Evolutionary conservation across 169 alveolate genomes (phyloP).

Genomic region (Eimeria nieschulzi): DNA sequence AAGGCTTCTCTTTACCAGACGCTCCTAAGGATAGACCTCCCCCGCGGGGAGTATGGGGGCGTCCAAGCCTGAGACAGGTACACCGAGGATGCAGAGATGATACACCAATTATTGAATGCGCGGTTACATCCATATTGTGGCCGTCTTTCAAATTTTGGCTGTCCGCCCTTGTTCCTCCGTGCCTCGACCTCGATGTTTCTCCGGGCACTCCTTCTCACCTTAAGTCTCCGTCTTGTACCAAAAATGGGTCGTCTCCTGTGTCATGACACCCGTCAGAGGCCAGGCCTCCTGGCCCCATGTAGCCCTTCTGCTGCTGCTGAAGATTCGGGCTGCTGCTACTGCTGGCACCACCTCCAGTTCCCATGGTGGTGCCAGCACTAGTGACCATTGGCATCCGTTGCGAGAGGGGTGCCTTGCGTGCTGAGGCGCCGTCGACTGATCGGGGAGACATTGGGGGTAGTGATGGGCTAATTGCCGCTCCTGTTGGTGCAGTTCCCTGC

Average conservation of each 20-base stretch:
- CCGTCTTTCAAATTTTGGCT: too few species aligned
- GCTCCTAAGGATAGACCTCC: not conserved
- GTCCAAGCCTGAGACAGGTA: not conserved
- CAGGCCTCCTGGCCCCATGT: not conserved
- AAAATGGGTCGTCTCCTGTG: not conserved
- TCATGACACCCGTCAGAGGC: not conserved
- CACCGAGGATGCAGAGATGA: not conserved
- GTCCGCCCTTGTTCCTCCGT: too few species aligned
- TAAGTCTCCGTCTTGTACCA: conserved; percentile 14
- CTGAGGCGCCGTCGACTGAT: not conserved
- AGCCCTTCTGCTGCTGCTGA: not conserved
- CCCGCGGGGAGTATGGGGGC: conserved; percentile 24
- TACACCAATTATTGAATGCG: too few species aligned
- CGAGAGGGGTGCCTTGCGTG: not conserved
- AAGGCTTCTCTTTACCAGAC: not conserved
- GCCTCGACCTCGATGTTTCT: not conserved
- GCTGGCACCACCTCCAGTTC: not conserved
- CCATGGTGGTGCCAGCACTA: too few species aligned
- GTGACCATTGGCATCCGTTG: not conserved
- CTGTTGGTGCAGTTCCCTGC: conserved; percentile 19
- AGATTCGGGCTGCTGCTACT: not conserved
- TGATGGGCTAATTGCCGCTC: conserved; percentile 2
- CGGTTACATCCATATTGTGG: too few species aligned
- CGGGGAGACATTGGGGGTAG: conserved; percentile 21
- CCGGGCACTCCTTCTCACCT: conserved; percentile 13